phyloP scores from a whole-genome alignment of 1,139 yeast genomes.

The Magnusiomyces clavatus region DNA sequence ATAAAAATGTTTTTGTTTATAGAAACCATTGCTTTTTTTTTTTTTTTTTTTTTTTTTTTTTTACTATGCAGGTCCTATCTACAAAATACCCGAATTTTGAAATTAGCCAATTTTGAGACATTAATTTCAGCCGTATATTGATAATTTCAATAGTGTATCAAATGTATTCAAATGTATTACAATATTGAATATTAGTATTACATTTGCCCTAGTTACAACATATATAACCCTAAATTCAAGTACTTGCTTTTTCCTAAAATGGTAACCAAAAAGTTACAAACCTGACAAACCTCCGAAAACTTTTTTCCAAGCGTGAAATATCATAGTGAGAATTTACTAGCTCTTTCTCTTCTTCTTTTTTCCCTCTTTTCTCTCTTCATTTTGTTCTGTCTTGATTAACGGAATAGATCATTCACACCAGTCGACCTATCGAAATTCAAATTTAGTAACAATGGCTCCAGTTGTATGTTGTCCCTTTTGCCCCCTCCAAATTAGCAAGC shows the following conservation, averaged over 20 bases:
- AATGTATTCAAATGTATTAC: neutral
- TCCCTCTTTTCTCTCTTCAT: neutral
- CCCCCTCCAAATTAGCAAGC: constrained; percentile 17
- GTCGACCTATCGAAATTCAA: neutral
- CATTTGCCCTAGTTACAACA: neutral
- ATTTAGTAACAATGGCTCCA: constrained; percentile 64
- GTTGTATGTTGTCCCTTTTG: constrained; percentile 57
- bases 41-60: no score
- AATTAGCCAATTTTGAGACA: no score
- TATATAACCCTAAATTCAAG: neutral
- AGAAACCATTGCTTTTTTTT: no score
- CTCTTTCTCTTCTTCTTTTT: neutral
- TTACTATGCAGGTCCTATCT: no score
- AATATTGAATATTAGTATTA: neutral
- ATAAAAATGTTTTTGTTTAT: no score
- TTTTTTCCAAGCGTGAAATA: neutral
- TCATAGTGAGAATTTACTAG: neutral
- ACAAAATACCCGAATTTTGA: no score
- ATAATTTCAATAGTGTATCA: no score
- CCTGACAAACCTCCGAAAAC: neutral
- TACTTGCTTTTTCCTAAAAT: no score
- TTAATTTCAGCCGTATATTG: no score
- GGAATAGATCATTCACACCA: constrained; percentile 5
- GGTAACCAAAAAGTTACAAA: neutral
- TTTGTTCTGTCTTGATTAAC: neutral